phyloP scores from a whole-genome alignment of 306 rosid genomes.

The Prunus salicina region DNA sequence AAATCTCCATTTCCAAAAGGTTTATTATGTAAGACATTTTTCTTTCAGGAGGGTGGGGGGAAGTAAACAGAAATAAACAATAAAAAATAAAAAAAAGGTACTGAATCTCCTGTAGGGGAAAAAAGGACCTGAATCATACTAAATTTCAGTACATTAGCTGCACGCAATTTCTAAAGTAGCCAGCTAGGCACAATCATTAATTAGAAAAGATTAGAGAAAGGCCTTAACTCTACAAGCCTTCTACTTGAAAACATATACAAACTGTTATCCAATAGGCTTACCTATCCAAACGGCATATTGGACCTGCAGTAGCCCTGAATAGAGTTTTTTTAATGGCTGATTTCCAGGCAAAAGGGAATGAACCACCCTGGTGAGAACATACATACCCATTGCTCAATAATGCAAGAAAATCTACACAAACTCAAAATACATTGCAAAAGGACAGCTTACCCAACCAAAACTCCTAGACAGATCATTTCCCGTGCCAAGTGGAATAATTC shows the following conservation, averaged over 20 bases:
- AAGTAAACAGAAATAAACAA: not conserved
- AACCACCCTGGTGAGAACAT: slow-evolving; percentile 75
- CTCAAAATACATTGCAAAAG: slow-evolving; percentile 8
- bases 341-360: slow-evolving; percentile 92
- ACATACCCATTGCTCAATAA: slow-evolving; percentile 31
- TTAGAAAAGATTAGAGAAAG: not conserved
- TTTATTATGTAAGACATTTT: not conserved
- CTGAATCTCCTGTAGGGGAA: not conserved
- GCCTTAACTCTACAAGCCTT: not conserved
- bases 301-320: slow-evolving; percentile 57
- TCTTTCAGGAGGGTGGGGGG: not conserved
- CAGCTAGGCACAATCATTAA: not conserved
- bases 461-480: slow-evolving; percentile 97
- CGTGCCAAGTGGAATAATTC: slow-evolving; percentile 88
- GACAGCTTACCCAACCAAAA: slow-evolving; percentile 82
- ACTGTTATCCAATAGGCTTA: slow-evolving; percentile 13
- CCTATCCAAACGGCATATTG: slow-evolving; percentile 72
- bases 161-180: not conserved
- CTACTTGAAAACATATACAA: slow-evolving; percentile 2
- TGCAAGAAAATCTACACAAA: slow-evolving; percentile 16
- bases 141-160: not conserved
- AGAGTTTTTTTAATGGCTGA: slow-evolving; percentile 78
- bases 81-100: too few species aligned
- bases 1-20: not conserved
- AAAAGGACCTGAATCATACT: not conserved